phyloP scores from a whole-genome alignment of 2,329 filamentous ascomycete species.

The Cordyceps cateniannulata region DNA sequence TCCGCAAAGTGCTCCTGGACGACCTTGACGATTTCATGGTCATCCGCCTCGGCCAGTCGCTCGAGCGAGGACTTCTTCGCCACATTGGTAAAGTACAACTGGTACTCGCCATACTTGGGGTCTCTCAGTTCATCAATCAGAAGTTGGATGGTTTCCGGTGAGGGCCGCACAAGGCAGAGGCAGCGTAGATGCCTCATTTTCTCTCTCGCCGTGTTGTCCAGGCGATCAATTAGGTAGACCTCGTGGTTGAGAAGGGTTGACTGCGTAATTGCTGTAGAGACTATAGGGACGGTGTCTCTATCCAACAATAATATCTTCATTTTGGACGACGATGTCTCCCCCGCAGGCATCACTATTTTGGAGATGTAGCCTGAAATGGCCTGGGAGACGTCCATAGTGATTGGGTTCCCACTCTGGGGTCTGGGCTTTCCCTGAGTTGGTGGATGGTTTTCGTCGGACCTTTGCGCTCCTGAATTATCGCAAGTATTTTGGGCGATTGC shows the following conservation, averaged over 20 bases:
- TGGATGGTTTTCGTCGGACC: neutral
- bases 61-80: conserved; percentile 95
- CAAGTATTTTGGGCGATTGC: neutral
- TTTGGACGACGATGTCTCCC: conserved; percentile 73
- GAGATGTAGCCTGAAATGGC: conserved; percentile 91
- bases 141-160: conserved; percentile 84
- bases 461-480: neutral
- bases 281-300: conserved; percentile 85
- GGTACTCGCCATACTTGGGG: conserved; percentile 95
- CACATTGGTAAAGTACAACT: conserved; percentile 96
- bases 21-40: conserved; percentile 90
- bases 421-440: neutral
- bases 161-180: conserved; percentile 87
- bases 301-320: conserved; percentile 98
- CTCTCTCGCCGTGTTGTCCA: conserved; percentile 84
- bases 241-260: conserved; percentile 92
- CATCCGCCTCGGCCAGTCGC: conserved; percentile 88
- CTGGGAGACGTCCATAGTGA: conserved; percentile 82
- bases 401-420: neutral
- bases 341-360: conserved; percentile 75
- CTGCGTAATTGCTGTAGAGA: conserved; percentile 93
- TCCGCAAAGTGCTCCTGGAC: conserved; percentile 97
- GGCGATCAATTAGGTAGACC: conserved; percentile 92
- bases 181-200: conserved; percentile 98
- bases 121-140: conserved; percentile 94